phyloP scores from a whole-genome alignment of 768 basidiomycete species.

The Termitomyces titanicus region DNA sequence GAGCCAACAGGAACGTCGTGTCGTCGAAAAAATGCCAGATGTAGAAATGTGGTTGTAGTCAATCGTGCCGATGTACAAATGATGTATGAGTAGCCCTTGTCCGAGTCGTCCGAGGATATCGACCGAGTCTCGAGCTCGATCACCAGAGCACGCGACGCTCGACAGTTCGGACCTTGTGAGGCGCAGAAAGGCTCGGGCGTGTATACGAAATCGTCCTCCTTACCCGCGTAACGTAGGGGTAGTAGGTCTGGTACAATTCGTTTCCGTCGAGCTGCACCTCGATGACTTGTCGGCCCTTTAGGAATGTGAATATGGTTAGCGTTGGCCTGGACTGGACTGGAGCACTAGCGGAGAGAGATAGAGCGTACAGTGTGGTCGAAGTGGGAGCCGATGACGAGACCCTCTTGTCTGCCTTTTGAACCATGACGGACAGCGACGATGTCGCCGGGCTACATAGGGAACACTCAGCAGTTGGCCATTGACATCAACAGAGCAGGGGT shows the following conservation, averaged over 20 bases:
- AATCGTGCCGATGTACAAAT: not conserved
- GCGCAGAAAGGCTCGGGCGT: conserved; percentile 31
- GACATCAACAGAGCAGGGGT: not conserved
- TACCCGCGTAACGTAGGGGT: conserved; percentile 77
- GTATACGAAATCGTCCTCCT: conserved; percentile 66
- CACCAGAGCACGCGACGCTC: conserved; percentile 80
- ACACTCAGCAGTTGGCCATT: not conserved
- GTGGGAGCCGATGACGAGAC: conserved; percentile 76
- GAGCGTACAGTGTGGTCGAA: conserved; percentile 61
- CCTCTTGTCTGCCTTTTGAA: conserved; percentile 62
- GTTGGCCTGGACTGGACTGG: not conserved
- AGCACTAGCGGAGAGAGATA: not conserved
- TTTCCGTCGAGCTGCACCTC: conserved; percentile 75
- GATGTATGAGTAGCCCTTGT: not conserved
- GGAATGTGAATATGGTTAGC: not conserved
- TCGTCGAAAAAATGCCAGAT: not conserved
- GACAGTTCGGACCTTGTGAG: conserved; percentile 47
- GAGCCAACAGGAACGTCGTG: too few relatives aligned
- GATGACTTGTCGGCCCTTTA: conserved; percentile 76
- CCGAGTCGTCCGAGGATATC: not conserved
- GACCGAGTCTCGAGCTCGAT: conserved; percentile 17
- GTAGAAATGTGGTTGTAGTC: not conserved
- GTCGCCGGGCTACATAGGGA: conserved; percentile 72
- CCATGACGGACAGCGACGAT: conserved; percentile 74
- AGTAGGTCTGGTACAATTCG: conserved; percentile 71